These are phyloP conservation scores for Purshia tridentata DNA, from an alignment of 306 rosid species.

Conservation along the genomic window DNA sequence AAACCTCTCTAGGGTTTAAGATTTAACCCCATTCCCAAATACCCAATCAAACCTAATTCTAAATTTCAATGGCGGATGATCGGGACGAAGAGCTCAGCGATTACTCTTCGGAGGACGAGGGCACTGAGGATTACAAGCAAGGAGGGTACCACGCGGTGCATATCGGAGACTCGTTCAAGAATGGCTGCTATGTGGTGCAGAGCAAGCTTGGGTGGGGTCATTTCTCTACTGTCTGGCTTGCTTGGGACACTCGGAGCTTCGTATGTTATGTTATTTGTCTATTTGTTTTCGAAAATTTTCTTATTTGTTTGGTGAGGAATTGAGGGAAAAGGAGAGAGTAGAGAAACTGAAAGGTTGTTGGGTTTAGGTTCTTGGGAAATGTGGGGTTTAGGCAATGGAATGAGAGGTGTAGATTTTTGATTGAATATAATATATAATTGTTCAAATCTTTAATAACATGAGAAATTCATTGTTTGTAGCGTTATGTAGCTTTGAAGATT, in stretches of 20 bases:
- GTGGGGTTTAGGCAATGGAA: background rate
- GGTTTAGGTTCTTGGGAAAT: background rate
- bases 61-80: slow-evolving; percentile 33
- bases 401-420: background rate
- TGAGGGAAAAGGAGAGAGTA: background rate
- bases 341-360: background rate
- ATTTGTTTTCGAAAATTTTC: background rate
- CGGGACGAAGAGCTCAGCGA: slow-evolving; percentile 31
- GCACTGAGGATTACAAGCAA: slow-evolving; percentile 40
- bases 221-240: slow-evolving; percentile 51
- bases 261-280: slow-evolving; percentile 15
- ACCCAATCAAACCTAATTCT: background rate
- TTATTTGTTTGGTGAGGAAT: background rate
- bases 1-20: slow-evolving; percentile 12
- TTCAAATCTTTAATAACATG: slow-evolving; percentile 21
- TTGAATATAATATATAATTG: background rate
- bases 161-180: slow-evolving; percentile 43
- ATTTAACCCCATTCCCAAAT: background rate
- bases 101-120: slow-evolving; percentile 42
- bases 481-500: slow-evolving; percentile 79
- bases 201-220: slow-evolving; percentile 52
- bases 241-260: slow-evolving; percentile 41
- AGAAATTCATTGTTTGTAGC: slow-evolving; percentile 45
- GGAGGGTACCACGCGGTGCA: slow-evolving; percentile 47
- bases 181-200: slow-evolving; percentile 44